Percentiles rank a stretch among this genome's conserved stretches.
phyloP scores from a whole-genome alignment of 2,329 filamentous ascomycete genomes.

The Penicillium sumatraense region DNA sequence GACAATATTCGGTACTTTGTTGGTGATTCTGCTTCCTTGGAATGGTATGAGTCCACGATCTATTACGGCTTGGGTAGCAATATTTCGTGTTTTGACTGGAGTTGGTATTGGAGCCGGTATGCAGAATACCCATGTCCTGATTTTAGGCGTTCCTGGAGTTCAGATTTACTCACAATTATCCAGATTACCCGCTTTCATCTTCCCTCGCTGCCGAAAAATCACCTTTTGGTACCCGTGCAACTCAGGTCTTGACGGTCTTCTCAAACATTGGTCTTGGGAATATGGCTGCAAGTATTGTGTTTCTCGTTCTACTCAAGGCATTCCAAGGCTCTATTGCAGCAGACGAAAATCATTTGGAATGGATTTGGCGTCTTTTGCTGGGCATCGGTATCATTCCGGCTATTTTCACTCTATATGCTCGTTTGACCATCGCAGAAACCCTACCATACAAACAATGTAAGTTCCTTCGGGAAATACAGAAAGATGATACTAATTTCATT shows the following conservation, averaged over 20 bases:
- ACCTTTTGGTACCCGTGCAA: constrained; percentile 19
- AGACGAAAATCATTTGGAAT: constrained; percentile 18
- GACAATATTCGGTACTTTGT: constrained; percentile 28
- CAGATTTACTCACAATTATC: constrained; percentile 10
- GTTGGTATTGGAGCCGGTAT: constrained; percentile 30
- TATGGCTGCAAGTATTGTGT: constrained; percentile 24
- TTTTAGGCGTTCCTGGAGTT: constrained; percentile 1
- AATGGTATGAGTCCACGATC: constrained; percentile 12
- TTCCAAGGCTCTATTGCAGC: constrained; percentile 18
- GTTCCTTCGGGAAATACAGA: no score
- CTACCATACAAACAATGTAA: constrained; percentile 19
- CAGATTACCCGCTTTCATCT: constrained; percentile 20
- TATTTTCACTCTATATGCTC: constrained; percentile 28
- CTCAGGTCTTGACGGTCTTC: constrained; percentile 26
- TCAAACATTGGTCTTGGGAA: constrained; percentile 28
- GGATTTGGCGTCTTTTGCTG: constrained; percentile 30
- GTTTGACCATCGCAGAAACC: constrained; percentile 29
- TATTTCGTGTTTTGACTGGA: constrained; percentile 29
- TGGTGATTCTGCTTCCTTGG: constrained; percentile 31
- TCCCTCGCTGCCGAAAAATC: constrained; percentile 17
- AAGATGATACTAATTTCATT: neutral
- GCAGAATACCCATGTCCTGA: neutral
- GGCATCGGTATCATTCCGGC: constrained; percentile 30
- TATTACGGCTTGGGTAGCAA: constrained; percentile 22
- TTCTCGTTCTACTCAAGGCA: constrained; percentile 21